A percentile compares a stretch with the other conserved stretches of the same genome.
These are phyloP conservation scores for Backusella tuberculispora DNA, from an alignment of 192 early-diverging fungal species.

Conservation along the genomic window DNA sequence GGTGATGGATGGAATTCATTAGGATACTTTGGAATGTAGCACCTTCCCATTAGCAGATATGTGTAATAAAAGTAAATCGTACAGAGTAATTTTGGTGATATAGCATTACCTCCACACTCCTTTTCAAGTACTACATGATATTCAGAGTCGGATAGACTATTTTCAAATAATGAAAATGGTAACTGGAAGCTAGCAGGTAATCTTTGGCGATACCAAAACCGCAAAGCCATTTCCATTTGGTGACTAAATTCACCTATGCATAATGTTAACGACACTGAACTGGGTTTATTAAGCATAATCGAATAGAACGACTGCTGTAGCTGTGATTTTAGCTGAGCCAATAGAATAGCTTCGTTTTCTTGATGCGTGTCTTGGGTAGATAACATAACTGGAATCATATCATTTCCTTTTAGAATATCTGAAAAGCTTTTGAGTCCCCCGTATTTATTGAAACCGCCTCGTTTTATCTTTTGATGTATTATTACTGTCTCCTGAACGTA, in stretches of 20 bases:
- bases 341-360: neutral
- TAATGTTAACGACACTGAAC: neutral
- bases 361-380: neutral
- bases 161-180: neutral
- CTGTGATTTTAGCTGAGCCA: neutral
- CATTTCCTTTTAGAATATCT: neutral
- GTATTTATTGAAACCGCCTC: neutral
- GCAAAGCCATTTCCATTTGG: constrained; percentile 9
- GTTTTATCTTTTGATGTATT: neutral
- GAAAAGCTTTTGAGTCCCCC: neutral
- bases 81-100: neutral
- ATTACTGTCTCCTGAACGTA: neutral
- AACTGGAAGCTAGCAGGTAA: neutral
- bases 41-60: constrained; percentile 1
- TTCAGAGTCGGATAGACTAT: neutral
- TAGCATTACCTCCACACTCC: neutral
- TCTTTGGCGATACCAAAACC: neutral
- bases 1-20: neutral
- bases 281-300: neutral
- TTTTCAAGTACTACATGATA: neutral
- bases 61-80: neutral
- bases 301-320: neutral
- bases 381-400: neutral
- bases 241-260: constrained; percentile 3
- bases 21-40: neutral